Percentiles rank a stretch among this genome's conserved stretches.
phyloP scores from a whole-genome alignment of 192 early-diverging fungal genomes.

The Powellomyces hirtus region DNA sequence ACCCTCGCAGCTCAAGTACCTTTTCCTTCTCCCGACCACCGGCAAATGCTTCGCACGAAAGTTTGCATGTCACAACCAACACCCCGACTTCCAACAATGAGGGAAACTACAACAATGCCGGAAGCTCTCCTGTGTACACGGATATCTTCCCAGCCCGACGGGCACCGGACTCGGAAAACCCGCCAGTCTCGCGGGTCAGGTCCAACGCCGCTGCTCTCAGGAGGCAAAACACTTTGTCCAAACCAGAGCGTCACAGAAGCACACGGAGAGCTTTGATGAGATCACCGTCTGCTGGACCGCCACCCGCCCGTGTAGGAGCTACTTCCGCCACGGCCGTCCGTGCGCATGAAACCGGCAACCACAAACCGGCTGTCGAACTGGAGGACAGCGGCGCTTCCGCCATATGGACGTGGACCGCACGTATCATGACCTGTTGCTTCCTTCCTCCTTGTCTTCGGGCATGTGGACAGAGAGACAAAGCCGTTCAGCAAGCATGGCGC shows the following conservation, averaged over 20 bases:
- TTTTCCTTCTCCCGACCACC: neutral
- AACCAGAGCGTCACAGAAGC: constrained; percentile 29
- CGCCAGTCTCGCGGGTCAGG: neutral
- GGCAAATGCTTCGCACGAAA: neutral
- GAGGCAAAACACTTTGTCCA: constrained; percentile 17
- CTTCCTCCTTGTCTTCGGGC: constrained; percentile 15
- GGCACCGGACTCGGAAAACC: neutral
- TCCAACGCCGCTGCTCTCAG: neutral
- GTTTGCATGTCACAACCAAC: neutral
- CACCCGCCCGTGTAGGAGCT: constrained; percentile 26
- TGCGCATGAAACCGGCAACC: neutral
- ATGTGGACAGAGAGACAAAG: constrained; percentile 29
- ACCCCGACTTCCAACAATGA: neutral
- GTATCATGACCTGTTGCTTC: constrained; percentile 36
- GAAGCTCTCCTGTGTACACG: neutral
- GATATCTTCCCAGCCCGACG: neutral
- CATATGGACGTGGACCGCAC: constrained; percentile 31
- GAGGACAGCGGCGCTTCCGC: neutral
- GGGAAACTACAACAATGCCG: neutral
- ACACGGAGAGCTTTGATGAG: constrained; percentile 22
- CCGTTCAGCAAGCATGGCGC: constrained; percentile 45
- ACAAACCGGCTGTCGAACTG: neutral
- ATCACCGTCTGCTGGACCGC: constrained; percentile 13
- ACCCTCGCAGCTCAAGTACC: neutral
- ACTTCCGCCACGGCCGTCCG: neutral